Evolutionary conservation across 2,329 filamentous ascomycete genomes (phyloP).

Genomic region (Sporothrix luriei): DNA sequence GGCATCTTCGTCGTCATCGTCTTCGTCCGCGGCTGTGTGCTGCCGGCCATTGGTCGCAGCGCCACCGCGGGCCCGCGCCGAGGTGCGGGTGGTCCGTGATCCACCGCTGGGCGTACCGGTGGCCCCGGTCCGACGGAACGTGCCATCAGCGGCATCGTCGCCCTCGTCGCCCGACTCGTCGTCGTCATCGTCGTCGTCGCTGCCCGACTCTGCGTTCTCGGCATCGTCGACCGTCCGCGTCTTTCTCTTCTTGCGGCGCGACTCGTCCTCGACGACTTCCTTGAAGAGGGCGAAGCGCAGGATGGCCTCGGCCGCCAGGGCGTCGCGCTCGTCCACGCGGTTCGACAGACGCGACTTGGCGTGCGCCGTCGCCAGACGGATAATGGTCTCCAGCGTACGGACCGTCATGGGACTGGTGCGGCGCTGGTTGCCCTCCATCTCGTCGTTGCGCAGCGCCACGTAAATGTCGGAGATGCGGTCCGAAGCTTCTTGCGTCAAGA

Average conservation of each 20-base stretch:
- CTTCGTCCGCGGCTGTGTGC: constrained; percentile 47
- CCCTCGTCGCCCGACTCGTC: constrained; percentile 34
- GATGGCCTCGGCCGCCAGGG: constrained; percentile 83
- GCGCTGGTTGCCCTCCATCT: constrained; percentile 90
- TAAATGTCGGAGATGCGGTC: constrained; percentile 91
- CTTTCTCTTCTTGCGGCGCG: constrained; percentile 80
- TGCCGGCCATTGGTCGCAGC: constrained; percentile 39
- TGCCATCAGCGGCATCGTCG: constrained; percentile 53
- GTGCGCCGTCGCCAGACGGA: constrained; percentile 93
- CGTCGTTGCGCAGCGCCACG: constrained; percentile 90
- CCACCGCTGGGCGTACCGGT: constrained; percentile 38
- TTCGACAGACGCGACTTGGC: constrained; percentile 89
- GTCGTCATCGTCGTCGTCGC: constrained; percentile 51
- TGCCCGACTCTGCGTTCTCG: constrained; percentile 62
- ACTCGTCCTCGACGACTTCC: constrained; percentile 79
- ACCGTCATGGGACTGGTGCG: constrained; percentile 95
- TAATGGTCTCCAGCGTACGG: constrained; percentile 95
- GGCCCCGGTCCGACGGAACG: constrained; percentile 48
- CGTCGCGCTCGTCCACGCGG: constrained; percentile 86
- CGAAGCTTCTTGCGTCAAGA: constrained; percentile 86
- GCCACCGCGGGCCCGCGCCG: constrained; percentile 40
- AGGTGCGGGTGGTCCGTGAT: constrained; percentile 43
- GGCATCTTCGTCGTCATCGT: constrained; percentile 56
- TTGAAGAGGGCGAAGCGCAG: constrained; percentile 96
- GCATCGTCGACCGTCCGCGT: constrained; percentile 55